phyloP scores from a whole-genome alignment of 208 protist genomes.

The Trypanosoma vivax region DNA sequence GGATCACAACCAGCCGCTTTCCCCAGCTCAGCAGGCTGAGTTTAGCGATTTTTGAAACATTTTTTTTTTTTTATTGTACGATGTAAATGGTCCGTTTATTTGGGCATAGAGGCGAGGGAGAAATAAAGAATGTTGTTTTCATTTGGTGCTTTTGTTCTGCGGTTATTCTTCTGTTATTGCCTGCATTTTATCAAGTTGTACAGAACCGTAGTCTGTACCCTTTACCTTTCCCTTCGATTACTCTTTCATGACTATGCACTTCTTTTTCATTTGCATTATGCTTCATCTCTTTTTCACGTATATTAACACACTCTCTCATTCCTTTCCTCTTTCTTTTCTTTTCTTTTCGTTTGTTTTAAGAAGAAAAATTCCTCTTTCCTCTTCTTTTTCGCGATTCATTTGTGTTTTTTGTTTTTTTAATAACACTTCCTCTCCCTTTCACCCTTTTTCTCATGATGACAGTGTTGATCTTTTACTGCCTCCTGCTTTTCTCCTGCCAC shows the following conservation, averaged over 20 bases:
- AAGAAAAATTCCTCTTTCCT: no score
- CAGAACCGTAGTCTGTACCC: no score
- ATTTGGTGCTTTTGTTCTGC: neutral
- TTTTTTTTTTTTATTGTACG: neutral
- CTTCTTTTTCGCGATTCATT: constrained; percentile 6
- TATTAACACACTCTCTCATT: constrained; percentile 2
- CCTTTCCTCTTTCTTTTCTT: neutral
- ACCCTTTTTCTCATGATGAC: neutral
- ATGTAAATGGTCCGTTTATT: no score
- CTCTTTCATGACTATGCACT: no score
- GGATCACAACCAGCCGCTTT: constrained; percentile 47
- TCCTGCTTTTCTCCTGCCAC: no score
- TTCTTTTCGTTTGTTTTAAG: no score
- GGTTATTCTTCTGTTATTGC: neutral
- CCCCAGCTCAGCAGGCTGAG: constrained; percentile 73
- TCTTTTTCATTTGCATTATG: constrained; percentile 16
- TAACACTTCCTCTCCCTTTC: neutral
- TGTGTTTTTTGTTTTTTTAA: constrained; percentile 1
- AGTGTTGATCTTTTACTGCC: no score
- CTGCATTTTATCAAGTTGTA: no score
- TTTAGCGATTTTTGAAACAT: constrained; percentile 62
- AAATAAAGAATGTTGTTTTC: neutral
- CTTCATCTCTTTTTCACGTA: constrained; percentile 2
- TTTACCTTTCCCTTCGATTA: no score
- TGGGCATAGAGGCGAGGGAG: neutral